Evolutionary conservation across 179 eudicot species (phyloP), one percentile per base, ranked within the genome.

Genomic region (Patellifolia procumbens): DNA sequence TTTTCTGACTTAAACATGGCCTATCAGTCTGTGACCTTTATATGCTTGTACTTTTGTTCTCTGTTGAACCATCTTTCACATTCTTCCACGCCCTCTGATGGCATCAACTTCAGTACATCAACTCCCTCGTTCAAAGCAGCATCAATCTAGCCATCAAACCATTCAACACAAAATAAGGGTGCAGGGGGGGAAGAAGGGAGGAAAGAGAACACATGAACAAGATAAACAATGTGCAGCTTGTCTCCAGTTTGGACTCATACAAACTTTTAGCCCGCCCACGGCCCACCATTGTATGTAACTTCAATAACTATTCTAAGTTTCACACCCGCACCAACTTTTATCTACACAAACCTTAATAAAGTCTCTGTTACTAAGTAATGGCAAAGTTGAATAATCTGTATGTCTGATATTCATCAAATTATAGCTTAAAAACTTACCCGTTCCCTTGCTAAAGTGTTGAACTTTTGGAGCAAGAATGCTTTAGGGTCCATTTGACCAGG

Each of bases 401-500:
- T 39, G 45, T 10, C 45, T 39, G 45, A 39, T 7, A 39, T 39
- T 7, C 45, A 39, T 39, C 45, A 39, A 7, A 6, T 39, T 39
- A 39, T 39, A 39, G 45, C 45, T 39, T 39, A 39, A 39, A n/a
- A 26, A 81, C 91, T 63, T 83, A 94, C 98, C 82, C 90, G 86
- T 77, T 88, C 87, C 84, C 85, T 85, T 43, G 97, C 97, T 65
- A 88, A 85, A 37, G 80, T 82, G 78, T 94, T 94, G 81, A 92
- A 92, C 78, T 87, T 94, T 68, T 94, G 97, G 59, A 94, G 97
- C 84, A 94, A 75, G 77, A 92, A 94, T 61, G 97, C 98, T 90
- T 91, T 92, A 24, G 96, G 97, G 85, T 94, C 98, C 98, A 92
- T 92, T 88, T 92, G 97, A 79, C 97, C 97, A 53, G 97, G 94